These are phyloP conservation scores for Diaporthe longicolla DNA, from an alignment of 2,329 filamentous ascomycete genomes.

Conservation along the genomic window DNA sequence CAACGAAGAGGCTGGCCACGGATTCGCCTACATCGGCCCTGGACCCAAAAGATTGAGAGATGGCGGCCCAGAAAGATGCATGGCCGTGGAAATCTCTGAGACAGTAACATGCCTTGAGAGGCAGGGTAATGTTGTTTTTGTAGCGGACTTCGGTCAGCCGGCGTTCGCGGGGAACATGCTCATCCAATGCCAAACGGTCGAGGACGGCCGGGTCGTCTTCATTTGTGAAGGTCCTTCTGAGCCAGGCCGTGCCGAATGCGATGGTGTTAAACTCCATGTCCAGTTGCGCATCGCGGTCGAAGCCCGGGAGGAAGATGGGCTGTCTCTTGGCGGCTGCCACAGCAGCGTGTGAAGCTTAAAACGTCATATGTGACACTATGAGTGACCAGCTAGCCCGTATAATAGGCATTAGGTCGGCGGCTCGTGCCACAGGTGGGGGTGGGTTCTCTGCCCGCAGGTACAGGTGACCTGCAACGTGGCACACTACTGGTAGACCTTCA, in stretches of 20 bases:
- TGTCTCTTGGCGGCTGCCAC: conserved; percentile 3
- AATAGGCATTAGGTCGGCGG: too few species aligned
- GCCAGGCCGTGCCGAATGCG: conserved; percentile 15
- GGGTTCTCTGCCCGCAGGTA: too few species aligned
- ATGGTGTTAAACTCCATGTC: neutral
- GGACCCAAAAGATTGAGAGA: conserved; percentile 7
- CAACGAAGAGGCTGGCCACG: neutral
- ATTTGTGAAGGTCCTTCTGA: conserved; percentile 19
- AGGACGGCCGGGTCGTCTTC: neutral
- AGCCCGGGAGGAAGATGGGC: conserved; percentile 33
- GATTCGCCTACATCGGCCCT: neutral
- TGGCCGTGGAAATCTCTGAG: neutral
- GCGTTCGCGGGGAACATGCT: neutral
- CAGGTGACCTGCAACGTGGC: too few species aligned
- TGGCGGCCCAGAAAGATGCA: neutral
- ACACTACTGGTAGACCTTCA: too few species aligned
- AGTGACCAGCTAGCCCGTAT: neutral
- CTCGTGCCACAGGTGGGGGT: too few species aligned
- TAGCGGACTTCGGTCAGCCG: conserved; percentile 14
- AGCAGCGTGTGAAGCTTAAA: neutral
- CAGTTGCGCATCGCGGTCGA: conserved; percentile 21
- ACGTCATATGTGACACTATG: conserved; percentile 4
- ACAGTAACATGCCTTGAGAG: conserved; percentile 26
- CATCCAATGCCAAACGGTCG: neutral
- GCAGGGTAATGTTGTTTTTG: conserved; percentile 39